A percentile compares a stretch with the other conserved stretches of the same genome.
phyloP scores from a whole-genome alignment of 352 stramenopile genomes.

The Phytophthora pisi region DNA sequence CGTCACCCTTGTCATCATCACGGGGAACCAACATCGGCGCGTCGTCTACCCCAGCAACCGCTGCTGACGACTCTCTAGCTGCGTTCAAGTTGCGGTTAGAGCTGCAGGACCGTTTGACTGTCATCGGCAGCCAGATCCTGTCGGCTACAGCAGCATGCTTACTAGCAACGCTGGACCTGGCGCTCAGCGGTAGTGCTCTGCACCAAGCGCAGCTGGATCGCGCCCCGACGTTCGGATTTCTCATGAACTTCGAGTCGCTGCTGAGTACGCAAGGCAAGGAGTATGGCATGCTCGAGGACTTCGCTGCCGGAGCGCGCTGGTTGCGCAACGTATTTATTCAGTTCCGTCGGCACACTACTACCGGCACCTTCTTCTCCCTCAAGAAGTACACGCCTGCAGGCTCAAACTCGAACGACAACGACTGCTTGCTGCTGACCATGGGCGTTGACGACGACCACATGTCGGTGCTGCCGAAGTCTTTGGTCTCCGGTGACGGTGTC shows the following conservation, averaged over 20 bases:
- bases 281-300: slow-evolving; percentile 94
- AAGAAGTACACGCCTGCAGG: slow-evolving; percentile 63
- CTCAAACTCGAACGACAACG: slow-evolving; percentile 29
- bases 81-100: slow-evolving; percentile 75
- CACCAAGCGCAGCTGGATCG: slow-evolving; percentile 67
- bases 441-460: slow-evolving; percentile 60
- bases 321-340: slow-evolving; percentile 80
- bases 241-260: slow-evolving; percentile 87
- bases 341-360: slow-evolving; percentile 58
- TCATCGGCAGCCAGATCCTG: slow-evolving; percentile 79
- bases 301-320: slow-evolving; percentile 83
- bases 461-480: slow-evolving; percentile 48
- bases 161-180: slow-evolving; percentile 70
- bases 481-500: slow-evolving; percentile 50
- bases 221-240: slow-evolving; percentile 59
- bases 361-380: slow-evolving; percentile 57
- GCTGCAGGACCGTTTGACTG: slow-evolving; percentile 69
- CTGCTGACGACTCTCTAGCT: slow-evolving; percentile 46
- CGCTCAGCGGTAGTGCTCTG: slow-evolving; percentile 53
- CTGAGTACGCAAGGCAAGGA: slow-evolving; percentile 94
- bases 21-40: slow-evolving; percentile 8
- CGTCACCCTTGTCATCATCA: slow-evolving; percentile 37
- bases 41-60: slow-evolving; percentile 18
- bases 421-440: slow-evolving; percentile 72
- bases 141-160: slow-evolving; percentile 74